Conservation (phyloP, 768 basidiomycete genomes). For the Tulasnella sp. region DNA sequence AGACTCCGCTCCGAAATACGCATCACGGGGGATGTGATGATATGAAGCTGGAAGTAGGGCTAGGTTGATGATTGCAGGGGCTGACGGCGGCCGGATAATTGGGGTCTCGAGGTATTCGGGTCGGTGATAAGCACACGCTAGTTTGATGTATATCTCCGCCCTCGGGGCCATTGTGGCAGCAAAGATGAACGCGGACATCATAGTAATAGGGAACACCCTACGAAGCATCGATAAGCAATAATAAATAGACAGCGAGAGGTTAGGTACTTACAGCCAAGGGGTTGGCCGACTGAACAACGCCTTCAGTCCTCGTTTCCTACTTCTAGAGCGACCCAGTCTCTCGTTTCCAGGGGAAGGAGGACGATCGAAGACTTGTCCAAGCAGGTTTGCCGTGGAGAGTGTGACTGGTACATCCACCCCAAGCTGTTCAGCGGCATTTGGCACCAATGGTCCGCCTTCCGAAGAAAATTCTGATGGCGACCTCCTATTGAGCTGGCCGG, state of each 20-base stretch:
- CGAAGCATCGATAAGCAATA: not conserved
- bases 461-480: not conserved
- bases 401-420: not conserved
- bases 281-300: slow-evolving; percentile 77
- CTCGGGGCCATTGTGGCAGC: slow-evolving; percentile 58
- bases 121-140: slow-evolving; percentile 60
- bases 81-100: not conserved
- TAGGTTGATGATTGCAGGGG: not conserved
- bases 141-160: slow-evolving; percentile 64
- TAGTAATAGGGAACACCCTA: slow-evolving; percentile 53
- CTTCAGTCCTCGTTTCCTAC: slow-evolving; percentile 23
- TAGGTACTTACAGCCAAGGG: slow-evolving; percentile 49
- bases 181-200: slow-evolving; percentile 49
- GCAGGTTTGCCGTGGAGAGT: not conserved
- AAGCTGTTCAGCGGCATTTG: not conserved
- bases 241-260: not conserved
- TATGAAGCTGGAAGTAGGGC: not conserved
- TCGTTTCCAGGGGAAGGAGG: not conserved
- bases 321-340: not conserved
- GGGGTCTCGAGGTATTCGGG: slow-evolving; percentile 40
- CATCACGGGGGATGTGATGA: not conserved
- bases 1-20: not conserved
- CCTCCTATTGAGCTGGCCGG: not conserved
- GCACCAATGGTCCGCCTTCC: not conserved
- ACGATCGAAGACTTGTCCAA: not conserved